Evolutionary conservation across 2,329 filamentous ascomycete genomes (phyloP), one percentile per base, ranked within the genome.

Genomic region (Diaporthe ilicicola): DNA sequence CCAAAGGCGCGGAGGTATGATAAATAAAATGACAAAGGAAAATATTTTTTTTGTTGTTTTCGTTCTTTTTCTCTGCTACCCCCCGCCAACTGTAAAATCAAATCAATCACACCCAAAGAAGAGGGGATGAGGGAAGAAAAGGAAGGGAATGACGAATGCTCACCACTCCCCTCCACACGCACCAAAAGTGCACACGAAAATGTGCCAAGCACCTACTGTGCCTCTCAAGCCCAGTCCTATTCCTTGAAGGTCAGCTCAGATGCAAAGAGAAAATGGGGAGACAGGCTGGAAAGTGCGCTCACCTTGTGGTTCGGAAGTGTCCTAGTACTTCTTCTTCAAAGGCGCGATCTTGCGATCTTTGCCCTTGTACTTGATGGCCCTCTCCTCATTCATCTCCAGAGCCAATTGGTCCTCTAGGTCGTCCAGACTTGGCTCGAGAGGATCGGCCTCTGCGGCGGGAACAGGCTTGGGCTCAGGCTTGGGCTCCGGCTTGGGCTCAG

Each of bases 301-400:
- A 62, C 59, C 56, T 34, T 48, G 19, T 48, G 15, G 24, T 48
- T 62, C 15, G n/a, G 59, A 62, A 62, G 59, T 62, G 42, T 62
- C 59, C 59, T 62, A 62, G 27, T 34, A 48, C 42, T 42, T 62
- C 59, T 39, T 39, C 37, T 19, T 62, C 42, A 62, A 42, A 62
- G 59, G 59, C 59, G 42, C 42, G 17, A 62, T 62, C 59, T 62
- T 48, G 19, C 59, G 59, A 22, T 17, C 59, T 3, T 62, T 27
- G 59, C 59, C 59, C 59, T 24, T 34, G 59, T 22, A 62, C 27
- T 37, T 34, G 32, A 34, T 34, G 9, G 32, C 9, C 32, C 9
- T 9, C 9, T 9, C 32, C 32, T 34, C 32, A 9, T 5, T 5
- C 4, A 9, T 34, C 42, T 62, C 59, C 7, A 62, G 19, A n/a